Evolutionary conservation across 2,329 filamentous ascomycete genomes (phyloP), one percentile per base, ranked within the genome.

Genomic region (Phialophora expanda): DNA sequence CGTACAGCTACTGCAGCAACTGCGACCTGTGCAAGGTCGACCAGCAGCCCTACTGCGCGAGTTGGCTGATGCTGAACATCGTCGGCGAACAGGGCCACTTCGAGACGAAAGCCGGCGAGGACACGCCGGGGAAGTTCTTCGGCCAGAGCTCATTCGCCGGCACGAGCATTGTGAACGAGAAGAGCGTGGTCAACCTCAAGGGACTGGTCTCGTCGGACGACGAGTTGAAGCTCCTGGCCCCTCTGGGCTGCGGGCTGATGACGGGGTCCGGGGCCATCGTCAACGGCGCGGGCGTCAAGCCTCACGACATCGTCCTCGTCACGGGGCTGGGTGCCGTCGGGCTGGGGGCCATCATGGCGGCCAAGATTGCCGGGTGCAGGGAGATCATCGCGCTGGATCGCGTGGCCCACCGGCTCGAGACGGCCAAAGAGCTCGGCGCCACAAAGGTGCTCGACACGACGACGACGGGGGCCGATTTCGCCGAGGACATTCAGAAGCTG

Each of bases 11-110:
- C 64, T 85, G 83, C 74, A 70, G 75, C 3, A 67, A 70, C 2
- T 86, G 84, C 74, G 74, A 80, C n/a, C 76, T 79, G 14, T 86
- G 84, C 73, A 75, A 75, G n/a, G 75, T 74, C 0, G 79, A 78
- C 4, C 77, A 80, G 32, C 79, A 79, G 0, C 81, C 81, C 0
- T 80, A 85, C 72, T 87, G 84, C 75, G 69, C 74, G 56, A 70
- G 76, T n/a, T 85, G 83, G 71, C 79, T 78, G 58, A 73, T 76
- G 4, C 76, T 81, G 67, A 86, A 86, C 72, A 77, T 81, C 62
- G 74, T 74, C 1, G 65, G 66, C 17, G 56, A 51, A 4, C 28
- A 64, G 28, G 59, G 41, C 20, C 22, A 34, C 38, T 56, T 64
- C 17, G 34, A 66, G 38, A 55, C 60, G 69, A 70, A 59, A 0